phyloP scores from a whole-genome alignment of 352 stramenopile genomes.

The Globisporangium radiosum region DNA sequence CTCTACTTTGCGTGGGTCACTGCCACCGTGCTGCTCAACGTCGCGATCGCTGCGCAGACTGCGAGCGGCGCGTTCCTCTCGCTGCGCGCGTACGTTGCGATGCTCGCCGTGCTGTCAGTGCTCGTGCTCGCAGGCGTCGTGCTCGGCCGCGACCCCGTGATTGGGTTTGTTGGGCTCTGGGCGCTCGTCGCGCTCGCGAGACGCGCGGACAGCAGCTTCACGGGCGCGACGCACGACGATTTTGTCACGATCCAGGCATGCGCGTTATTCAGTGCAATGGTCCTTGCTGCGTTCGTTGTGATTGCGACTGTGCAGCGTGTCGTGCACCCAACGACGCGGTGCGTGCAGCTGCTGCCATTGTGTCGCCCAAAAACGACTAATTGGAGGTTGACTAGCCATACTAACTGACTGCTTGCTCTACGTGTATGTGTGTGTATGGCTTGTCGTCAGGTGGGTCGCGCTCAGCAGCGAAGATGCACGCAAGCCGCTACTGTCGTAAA shows the following conservation, averaged over 20 bases:
- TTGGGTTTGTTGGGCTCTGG: slow-evolving; percentile 47
- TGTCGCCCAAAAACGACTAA: background rate
- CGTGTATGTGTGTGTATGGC: no score
- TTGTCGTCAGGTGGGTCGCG: background rate
- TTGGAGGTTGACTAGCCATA: no score
- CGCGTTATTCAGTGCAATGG: slow-evolving; percentile 23
- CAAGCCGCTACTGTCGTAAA: slow-evolving; percentile 11
- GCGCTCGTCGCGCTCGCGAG: slow-evolving; percentile 39
- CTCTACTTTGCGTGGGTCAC: slow-evolving; percentile 69
- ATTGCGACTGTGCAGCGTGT: slow-evolving; percentile 20
- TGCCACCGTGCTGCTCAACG: slow-evolving; percentile 39
- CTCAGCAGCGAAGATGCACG: background rate
- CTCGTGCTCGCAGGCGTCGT: slow-evolving; percentile 30
- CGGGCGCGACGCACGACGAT: slow-evolving; percentile 13
- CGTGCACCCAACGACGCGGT: slow-evolving; percentile 11
- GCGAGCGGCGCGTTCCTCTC: slow-evolving; percentile 26
- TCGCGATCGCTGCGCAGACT: slow-evolving; percentile 40
- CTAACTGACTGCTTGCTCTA: background rate
- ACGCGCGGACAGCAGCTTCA: slow-evolving; percentile 25
- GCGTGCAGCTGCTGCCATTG: background rate
- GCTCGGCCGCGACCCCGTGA: slow-evolving; percentile 41
- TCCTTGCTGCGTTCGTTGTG: slow-evolving; percentile 19
- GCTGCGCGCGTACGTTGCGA: slow-evolving; percentile 29
- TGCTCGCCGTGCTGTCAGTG: slow-evolving; percentile 39
- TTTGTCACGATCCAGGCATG: slow-evolving; percentile 35